A percentile compares a stretch with the other conserved stretches of the same genome.
These are phyloP conservation scores for Encephalitozoon cuniculi DNA, from an alignment of 371 early-diverging fungal species.

Conservation along the genomic window DNA sequence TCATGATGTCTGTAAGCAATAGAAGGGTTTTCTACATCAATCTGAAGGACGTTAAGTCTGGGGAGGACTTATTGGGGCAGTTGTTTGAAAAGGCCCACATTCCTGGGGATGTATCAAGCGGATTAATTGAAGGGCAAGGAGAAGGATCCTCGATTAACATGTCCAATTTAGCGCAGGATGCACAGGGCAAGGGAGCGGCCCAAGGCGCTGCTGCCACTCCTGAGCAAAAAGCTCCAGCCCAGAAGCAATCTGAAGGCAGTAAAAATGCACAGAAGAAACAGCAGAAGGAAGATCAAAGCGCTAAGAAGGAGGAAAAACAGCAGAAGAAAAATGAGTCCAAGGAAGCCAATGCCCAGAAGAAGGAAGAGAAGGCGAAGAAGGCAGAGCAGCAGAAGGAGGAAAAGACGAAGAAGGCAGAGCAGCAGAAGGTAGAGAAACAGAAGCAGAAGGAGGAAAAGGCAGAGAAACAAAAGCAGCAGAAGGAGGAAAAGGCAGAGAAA, in stretches of 20 bases:
- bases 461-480: not conserved
- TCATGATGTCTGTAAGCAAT: not conserved
- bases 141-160: not conserved
- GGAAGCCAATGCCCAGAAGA: not conserved
- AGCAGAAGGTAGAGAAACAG: conserved; percentile 5
- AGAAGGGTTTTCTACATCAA: conserved; percentile 24
- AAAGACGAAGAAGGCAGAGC: conserved; percentile 1
- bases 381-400: not conserved
- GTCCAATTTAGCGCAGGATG: not conserved
- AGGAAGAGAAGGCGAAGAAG: not conserved
- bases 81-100: conserved; percentile 5
- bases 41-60: conserved; percentile 18
- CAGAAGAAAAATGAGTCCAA: not conserved
- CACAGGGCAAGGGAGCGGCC: not conserved
- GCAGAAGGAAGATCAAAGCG: not conserved
- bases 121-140: not conserved
- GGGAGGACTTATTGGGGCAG: conserved; percentile 4
- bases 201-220: not conserved
- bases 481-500: not conserved
- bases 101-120: not conserved
- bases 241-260: not conserved
- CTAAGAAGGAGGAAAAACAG: conserved; percentile 21
- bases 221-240: not conserved
- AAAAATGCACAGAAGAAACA: conserved; percentile 6
- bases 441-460: conserved; percentile 17